A percentile compares a stretch with the other conserved stretches of the same genome.
phyloP scores from a whole-genome alignment of 345 rosid species.

The Eucalyptus tenuipes region DNA sequence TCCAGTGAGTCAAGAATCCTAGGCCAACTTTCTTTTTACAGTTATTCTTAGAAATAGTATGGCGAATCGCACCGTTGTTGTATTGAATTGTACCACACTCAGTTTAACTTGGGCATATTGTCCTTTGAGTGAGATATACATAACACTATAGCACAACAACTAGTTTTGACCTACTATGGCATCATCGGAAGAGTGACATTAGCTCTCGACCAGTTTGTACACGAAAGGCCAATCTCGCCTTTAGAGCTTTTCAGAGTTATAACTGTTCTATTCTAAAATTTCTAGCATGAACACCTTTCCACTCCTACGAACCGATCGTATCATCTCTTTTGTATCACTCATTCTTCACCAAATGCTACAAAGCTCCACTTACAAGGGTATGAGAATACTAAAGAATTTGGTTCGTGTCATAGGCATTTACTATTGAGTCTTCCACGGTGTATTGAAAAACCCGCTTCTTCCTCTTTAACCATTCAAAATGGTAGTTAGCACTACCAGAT shows the following conservation, averaged over 20 bases:
- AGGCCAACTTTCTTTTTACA: too few species aligned
- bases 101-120: too few species aligned
- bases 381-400: not conserved
- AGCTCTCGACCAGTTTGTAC: fast-evolving
- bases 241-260: too few species aligned
- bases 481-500: not conserved
- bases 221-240: fast-evolving
- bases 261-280: fast-evolving
- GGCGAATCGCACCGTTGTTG: too few species aligned
- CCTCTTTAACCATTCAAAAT: not conserved
- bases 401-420: not conserved
- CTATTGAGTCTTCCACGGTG: not conserved
- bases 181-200: too few species aligned
- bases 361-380: not conserved
- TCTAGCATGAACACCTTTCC: not conserved
- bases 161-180: not conserved
- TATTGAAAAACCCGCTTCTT: not conserved
- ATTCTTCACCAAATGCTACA: not conserved
- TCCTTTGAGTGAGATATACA: not conserved
- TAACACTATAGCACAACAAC: not conserved
- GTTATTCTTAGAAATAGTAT: too few species aligned
- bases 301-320: too few species aligned
- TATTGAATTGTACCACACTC: too few species aligned
- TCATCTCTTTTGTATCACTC: not conserved
- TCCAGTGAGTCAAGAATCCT: too few species aligned